Percentiles rank a stretch among this genome's conserved stretches.
Conservation (phyloP, 495 filamentous ascomycete genomes). For the Hypoxylon fuscum region DNA sequence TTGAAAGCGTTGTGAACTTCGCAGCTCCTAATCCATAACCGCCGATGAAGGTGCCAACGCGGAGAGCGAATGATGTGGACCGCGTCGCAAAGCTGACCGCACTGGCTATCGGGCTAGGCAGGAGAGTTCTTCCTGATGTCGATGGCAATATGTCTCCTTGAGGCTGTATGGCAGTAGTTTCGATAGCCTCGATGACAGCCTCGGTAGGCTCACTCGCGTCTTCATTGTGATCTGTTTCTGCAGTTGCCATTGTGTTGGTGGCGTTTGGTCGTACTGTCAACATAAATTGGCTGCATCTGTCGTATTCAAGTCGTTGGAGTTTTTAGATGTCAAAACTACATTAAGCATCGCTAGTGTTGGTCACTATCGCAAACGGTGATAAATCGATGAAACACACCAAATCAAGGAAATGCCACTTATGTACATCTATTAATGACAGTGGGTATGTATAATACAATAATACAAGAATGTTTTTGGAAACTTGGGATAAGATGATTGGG, state of each 20-base stretch:
- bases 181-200: no score
- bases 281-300: constrained; percentile 10
- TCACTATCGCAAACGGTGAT: background rate
- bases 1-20: constrained; percentile 72
- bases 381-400: background rate
- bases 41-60: constrained; percentile 73
- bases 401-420: background rate
- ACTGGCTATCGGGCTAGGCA: constrained; percentile 72
- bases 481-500: background rate
- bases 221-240: constrained; percentile 20
- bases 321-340: background rate
- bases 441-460: no score
- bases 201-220: constrained; percentile 1
- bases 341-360: background rate
- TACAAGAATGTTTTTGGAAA: no score
- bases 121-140: constrained; percentile 65
- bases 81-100: constrained; percentile 74
- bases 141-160: constrained; percentile 6
- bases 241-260: constrained; percentile 9
- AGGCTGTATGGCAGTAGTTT: background rate
- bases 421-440: background rate
- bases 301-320: background rate
- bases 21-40: constrained; percentile 71
- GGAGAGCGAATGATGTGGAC: constrained; percentile 73
- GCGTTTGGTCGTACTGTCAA: background rate